Percentiles rank a stretch among this genome's conserved stretches.
Evolutionary conservation across 2,329 filamentous ascomycete species (phyloP).

Genomic region (Diatrype stigma): DNA sequence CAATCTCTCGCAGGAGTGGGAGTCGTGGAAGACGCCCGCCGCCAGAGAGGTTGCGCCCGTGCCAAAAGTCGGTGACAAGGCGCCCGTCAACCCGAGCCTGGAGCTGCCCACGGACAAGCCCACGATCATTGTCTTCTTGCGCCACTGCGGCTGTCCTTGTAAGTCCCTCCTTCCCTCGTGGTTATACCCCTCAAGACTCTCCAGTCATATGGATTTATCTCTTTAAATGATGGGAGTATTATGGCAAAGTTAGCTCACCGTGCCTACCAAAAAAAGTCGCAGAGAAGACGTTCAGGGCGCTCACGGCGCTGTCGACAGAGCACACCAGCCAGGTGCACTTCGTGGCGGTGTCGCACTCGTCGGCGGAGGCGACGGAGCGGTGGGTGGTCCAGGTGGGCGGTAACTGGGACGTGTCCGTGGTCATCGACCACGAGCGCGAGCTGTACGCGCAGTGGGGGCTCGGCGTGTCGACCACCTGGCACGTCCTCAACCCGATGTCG

Average conservation of each 20-base stretch:
- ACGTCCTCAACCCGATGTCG: constrained; percentile 56
- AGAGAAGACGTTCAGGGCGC: constrained; percentile 58
- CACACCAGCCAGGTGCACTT: constrained; percentile 45
- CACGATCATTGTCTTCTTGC: constrained; percentile 61
- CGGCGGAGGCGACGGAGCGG: constrained; percentile 45
- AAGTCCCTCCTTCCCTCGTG: constrained; percentile 25
- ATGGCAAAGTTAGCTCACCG: neutral
- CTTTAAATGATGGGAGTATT: neutral
- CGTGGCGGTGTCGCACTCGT: constrained; percentile 60
- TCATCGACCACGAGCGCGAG: constrained; percentile 57
- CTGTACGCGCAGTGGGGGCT: constrained; percentile 65
- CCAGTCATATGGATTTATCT: neutral
- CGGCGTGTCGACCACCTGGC: constrained; percentile 56
- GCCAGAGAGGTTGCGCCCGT: constrained; percentile 39
- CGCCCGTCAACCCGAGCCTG: constrained; percentile 51
- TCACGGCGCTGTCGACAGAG: constrained; percentile 48
- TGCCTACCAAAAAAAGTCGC: constrained; percentile 55
- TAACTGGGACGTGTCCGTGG: constrained; percentile 52
- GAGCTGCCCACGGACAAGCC: constrained; percentile 51
- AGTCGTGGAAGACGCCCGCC: constrained; percentile 37
- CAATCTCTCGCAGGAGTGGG: constrained; percentile 33
- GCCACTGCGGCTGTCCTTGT: constrained; percentile 74
- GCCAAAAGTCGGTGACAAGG: constrained; percentile 50
- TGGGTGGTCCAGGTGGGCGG: constrained; percentile 56
- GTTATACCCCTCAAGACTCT: neutral